A percentile compares a stretch with the other conserved stretches of the same genome.
These are phyloP conservation scores for Boletus rufocinnamomeus DNA, from an alignment of 768 basidiomycete genomes.

Conservation along the genomic window DNA sequence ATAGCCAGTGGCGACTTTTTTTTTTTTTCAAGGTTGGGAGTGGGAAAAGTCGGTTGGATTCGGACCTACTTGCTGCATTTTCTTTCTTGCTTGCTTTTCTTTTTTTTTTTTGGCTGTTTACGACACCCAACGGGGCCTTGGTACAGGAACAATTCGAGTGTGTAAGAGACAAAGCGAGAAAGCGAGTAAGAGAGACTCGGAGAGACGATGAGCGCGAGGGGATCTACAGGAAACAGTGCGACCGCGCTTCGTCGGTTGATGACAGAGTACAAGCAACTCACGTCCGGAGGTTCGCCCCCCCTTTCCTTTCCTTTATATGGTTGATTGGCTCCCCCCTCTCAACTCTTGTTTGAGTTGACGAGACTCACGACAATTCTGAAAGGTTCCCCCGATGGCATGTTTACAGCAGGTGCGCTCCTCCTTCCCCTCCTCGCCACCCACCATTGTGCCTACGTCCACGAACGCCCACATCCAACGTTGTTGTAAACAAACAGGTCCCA, in stretches of 20 bases:
- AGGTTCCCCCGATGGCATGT: conserved; percentile 95
- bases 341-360: neutral
- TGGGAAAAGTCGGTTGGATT: too few relatives aligned
- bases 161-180: neutral
- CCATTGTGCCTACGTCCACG: neutral
- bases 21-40: too few relatives aligned
- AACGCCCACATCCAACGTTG: neutral
- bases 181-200: neutral
- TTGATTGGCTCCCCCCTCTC: too few relatives aligned
- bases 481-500: conserved; percentile 55
- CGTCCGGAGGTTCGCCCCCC: conserved; percentile 61
- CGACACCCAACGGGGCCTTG: too few relatives aligned
- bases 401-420: conserved; percentile 76
- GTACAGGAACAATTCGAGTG: too few relatives aligned
- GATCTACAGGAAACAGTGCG: conserved; percentile 44
- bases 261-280: conserved; percentile 91
- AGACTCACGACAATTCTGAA: neutral
- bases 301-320: neutral
- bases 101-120: too few relatives aligned
- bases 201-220: conserved; percentile 46
- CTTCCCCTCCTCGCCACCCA: too few relatives aligned
- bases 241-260: conserved; percentile 86
- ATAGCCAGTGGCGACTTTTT: too few relatives aligned
- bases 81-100: too few relatives aligned
- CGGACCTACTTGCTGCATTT: too few relatives aligned